Percentiles rank a stretch among this genome's conserved stretches.
Conservation (phyloP, 805 yeast genomes). For the Candida nitratophila region DNA sequence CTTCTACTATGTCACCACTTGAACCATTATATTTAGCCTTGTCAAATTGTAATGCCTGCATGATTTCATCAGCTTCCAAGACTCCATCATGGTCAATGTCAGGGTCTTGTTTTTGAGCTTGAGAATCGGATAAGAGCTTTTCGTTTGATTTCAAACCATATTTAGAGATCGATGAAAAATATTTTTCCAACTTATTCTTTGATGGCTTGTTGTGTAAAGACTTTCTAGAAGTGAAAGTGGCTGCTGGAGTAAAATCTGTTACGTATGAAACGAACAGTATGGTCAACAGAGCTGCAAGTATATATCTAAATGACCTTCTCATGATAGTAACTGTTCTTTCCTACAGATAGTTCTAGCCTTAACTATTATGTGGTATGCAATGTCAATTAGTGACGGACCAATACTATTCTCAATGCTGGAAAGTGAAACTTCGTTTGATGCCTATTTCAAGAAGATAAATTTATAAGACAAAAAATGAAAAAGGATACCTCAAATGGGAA, state of each 20-base stretch:
- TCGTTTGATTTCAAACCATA: conserved; percentile 22
- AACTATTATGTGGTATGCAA: no score
- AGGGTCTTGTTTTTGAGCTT: conserved; percentile 7
- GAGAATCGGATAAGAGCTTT: conserved; percentile 19
- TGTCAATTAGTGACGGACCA: no score
- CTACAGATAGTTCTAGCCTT: no score
- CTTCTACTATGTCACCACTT: conserved; percentile 22
- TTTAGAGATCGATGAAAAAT: conserved; percentile 15
- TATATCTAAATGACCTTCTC: conserved; percentile 18
- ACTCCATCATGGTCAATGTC: conserved; percentile 16
- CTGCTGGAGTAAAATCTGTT: background rate
- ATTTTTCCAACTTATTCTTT: conserved; percentile 10
- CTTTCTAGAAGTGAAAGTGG: background rate
- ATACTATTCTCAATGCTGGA: no score
- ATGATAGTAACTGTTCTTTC: no score
- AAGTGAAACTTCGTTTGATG: no score
- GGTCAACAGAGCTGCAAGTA: conserved; percentile 9
- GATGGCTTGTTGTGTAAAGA: conserved; percentile 2
- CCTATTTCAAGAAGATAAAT: no score
- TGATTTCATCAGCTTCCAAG: conserved; percentile 19
- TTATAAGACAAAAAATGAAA: no score
- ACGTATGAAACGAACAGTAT: conserved; percentile 4
- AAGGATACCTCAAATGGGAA: background rate
- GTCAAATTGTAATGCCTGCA: conserved; percentile 19
- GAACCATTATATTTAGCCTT: conserved; percentile 12